Base-by-base conservation (phyloP, 768 basidiomycete species). In the Cubamyces sp. region DNA sequence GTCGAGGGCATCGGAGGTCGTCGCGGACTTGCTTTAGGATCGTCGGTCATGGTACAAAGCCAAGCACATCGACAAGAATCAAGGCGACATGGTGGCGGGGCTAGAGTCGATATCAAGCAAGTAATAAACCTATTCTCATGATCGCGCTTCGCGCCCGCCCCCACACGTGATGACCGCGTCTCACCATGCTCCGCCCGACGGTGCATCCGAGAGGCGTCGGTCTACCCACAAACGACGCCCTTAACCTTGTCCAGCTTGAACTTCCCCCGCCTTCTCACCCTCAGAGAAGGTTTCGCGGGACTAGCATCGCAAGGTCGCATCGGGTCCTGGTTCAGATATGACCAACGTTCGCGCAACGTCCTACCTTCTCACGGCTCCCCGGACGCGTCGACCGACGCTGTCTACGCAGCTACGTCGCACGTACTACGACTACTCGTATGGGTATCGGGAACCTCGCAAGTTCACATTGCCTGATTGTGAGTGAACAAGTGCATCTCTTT, bases 381-480 rank as follows among this genome's bases (percentile, higher is more conserved):
- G 57, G 18, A 59, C 62, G 28, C 62, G 62, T 43, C 57, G 57
- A 51, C 62, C 62, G 7, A 64, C 62, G 48, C 53, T 64, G 6
- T 60, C 41, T 15, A 55, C 54, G 8, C 54, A 49, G 57, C 16
- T 64, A 42, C 53, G 53, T 8, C 53, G 62, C 21, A 51, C 47
- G 28, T 92, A 92, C 75, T 90, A 92, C 64, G 91, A 92, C 74
- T 84, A 89, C 64, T 91, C 89, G 2, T 92, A 88, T 70, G 91
- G 91, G 1, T 92, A 87, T 69, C 79, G 91, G 40, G 85, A 87
- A 71, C 80, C 82, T 0, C 81, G 83, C 57, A 77, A 80, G 68
- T 89, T 88, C 68, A 74, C 76, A 1, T 79, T 91, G 69, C 86
- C 90, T 43, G 91, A 92, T 65, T 92, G 90, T 91, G 73, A 66